phyloP scores from a whole-genome alignment of 495 filamentous ascomycete species.

The Aspergillus indologenus region DNA sequence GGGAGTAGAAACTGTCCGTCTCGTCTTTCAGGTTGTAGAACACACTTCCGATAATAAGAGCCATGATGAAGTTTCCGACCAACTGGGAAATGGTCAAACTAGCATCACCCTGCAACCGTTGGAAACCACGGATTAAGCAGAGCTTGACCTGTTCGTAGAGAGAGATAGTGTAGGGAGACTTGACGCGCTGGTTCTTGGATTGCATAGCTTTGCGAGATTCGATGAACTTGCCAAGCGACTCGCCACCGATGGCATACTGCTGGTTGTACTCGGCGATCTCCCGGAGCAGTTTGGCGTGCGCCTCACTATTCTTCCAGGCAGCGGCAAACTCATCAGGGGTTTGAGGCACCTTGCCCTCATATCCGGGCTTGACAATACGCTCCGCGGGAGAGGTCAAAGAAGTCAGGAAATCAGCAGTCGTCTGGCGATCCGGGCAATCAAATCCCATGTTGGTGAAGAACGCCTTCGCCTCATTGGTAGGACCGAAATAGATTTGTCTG shows the following conservation, averaged over 20 bases:
- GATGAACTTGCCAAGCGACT: slow-evolving; percentile 37
- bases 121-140: slow-evolving; percentile 52
- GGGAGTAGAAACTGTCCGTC: slow-evolving; percentile 74
- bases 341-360: slow-evolving; percentile 61
- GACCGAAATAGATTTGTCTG: slow-evolving; percentile 67
- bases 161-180: slow-evolving; percentile 48
- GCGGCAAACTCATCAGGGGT: slow-evolving; percentile 70
- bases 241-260: slow-evolving; percentile 39
- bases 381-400: slow-evolving; percentile 68
- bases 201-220: slow-evolving; percentile 45
- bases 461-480: slow-evolving; percentile 54
- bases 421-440: slow-evolving; percentile 60
- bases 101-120: slow-evolving; percentile 68
- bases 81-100: slow-evolving; percentile 69
- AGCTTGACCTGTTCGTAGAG: slow-evolving; percentile 47
- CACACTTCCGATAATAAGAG: slow-evolving; percentile 81
- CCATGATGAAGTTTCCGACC: slow-evolving; percentile 78
- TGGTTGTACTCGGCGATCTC: slow-evolving; percentile 56
- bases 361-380: slow-evolving; percentile 62
- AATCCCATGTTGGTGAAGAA: slow-evolving; percentile 68
- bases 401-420: slow-evolving; percentile 72
- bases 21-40: slow-evolving; percentile 72
- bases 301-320: slow-evolving; percentile 55
- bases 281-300: slow-evolving; percentile 47
- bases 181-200: slow-evolving; percentile 38